Evolutionary conservation across 2,329 filamentous ascomycete species (phyloP), one percentile per base, ranked within the genome.

Genomic region (Chrysosphaeria jannelii): DNA sequence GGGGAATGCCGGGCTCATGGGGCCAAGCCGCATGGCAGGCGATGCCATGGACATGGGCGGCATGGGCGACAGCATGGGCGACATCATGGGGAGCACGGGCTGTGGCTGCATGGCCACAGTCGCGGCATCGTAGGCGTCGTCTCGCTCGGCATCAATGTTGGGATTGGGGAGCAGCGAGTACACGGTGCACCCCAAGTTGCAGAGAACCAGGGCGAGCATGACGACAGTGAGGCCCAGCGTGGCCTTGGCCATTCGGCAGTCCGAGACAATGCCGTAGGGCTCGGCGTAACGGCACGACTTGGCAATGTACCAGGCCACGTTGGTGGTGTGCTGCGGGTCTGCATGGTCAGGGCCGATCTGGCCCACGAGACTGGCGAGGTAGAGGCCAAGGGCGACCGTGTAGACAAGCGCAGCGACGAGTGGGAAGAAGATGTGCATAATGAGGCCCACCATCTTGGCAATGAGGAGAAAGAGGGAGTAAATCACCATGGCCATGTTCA

Each of bases 381-480:
- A 79, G 20, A 79, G 47, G 3, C 45, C 53, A 11, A 57, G 42
- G 35, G 75, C 47, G 23, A 49, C 38, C 22, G 52, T 30, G 39
- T 69, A 64, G 33, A 63, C 42, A 25, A 64, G 29, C 13, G 60
- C 39, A 28, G 58, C 61, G 26, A 78, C 28, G 28, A 72, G 38
- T 5, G 72, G 72, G 32, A 53, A 61, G 51, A 63, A 75, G 35
- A 66, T 46, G 39, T 67, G 61, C 53, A 78, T 61, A 35, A 74
- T 60, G 44, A 58, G 65, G 35, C 58, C 51, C 29, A 69, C 58
- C 31, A 58, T 51, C 48, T 76, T 78, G 40, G 54, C 49, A 21
- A 79, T 53, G 30, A 75, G 55, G 39, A 76, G 52, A 48, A 81
- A 81, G 40, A 72, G 66, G 27, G 62, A 65, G 25, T 76, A 49